Evolutionary conservation across 2,329 filamentous ascomycete genomes (phyloP), one percentile per base, ranked within the genome.

Genomic region (Hypomyces rosellus): DNA sequence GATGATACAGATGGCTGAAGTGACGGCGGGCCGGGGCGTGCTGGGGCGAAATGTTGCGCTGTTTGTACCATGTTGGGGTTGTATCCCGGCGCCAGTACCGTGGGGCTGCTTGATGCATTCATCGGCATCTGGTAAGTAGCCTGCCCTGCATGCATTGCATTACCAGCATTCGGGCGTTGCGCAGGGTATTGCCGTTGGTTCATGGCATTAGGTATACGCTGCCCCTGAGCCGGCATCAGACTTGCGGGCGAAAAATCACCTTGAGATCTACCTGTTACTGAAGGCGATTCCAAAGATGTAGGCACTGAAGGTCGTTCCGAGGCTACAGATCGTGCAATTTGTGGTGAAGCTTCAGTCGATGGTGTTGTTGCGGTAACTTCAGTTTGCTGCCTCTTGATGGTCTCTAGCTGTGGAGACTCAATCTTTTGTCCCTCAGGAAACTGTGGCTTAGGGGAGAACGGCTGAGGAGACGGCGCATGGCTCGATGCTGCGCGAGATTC

Each of bases 381-480:
- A 6, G 34, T 3, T 13, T 43, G 15, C n/a, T 48, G 49, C 11
- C 18, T 33, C 38, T 18, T 34, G n/a, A 16, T 14, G 9, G 14
- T 37, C 34, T 45, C 40, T 6, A 36, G 45, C 14, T 48, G 36
- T 18, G 38, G 18, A 34, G 45, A 43, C 6, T 51, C 36, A 25
- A 4, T 34, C 12, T 45, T 42, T 20, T 34, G 20, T 20, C 39
- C 39, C 34, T 51, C 49, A 20, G 34, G 49, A 8, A 45, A 38
- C 11, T 45, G 45, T 44, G 40, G 38, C n/a, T 34, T n/a, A 4
- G 49, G 48, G 25, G 45, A 41, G 36, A 51, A 51, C 34, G 49
- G 48, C 22, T 51, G 49, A n/a, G 46, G 22, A 22, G 49, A 51
- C 14, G 45, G 45, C 14, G 36, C 36, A 38, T 38, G 36, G 25